Base-by-base conservation (phyloP, 257 asterid species). In the Nicotiana benthamiana region DNA sequence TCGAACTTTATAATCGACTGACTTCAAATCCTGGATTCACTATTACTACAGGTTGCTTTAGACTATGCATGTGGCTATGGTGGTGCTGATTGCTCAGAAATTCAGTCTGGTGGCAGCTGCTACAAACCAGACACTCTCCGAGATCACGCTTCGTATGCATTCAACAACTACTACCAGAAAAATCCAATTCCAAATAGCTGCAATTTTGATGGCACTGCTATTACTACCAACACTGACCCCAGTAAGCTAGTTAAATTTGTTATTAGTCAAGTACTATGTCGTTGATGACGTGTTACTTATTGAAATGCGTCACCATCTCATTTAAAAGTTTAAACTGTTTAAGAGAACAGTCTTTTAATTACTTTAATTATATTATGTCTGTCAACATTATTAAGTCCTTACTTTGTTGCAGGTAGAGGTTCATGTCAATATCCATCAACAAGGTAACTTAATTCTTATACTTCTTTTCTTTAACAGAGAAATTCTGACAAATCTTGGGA, bases 61-160 rank as follows among this genome's bases (percentile, higher is more conserved):
- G 95, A 93, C 84, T 93, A 90, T 66, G 95, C 97, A 3, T 93
- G 97, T 79, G 90, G 96, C 59, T 56, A 83, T 22, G 92, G 92
- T 1, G 91, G 92, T 20, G 89, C 90, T 4, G 94, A 92, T 56
- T 92, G 97, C 83, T 75, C 89, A 1, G 86, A 85, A 16, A 89
- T 93, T 56, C 97, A 89, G 86, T 70, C 86, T 1, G 84, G 85
- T 53, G 91, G 91, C 9, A 36, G 60, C 79, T 92, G 97, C 64
- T 89, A 83, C 82, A 77, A 51, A 56, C 95, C 94, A 15, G 79
- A 75, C 83, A 83, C 92, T 2, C 40, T 87, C 9, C 89, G 64
- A 4, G 82, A 83, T 80, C 94, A 90, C 32, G 92, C 97, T 80
- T 92, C 97, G 6, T 90, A 81, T 53, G 97, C 97, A 15, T 89